Percentiles rank a stretch among this genome's conserved stretches.
These are phyloP conservation scores for Entomortierella beljakovae DNA, from an alignment of 192 early-diverging fungal genomes.

Conservation along the genomic window DNA sequence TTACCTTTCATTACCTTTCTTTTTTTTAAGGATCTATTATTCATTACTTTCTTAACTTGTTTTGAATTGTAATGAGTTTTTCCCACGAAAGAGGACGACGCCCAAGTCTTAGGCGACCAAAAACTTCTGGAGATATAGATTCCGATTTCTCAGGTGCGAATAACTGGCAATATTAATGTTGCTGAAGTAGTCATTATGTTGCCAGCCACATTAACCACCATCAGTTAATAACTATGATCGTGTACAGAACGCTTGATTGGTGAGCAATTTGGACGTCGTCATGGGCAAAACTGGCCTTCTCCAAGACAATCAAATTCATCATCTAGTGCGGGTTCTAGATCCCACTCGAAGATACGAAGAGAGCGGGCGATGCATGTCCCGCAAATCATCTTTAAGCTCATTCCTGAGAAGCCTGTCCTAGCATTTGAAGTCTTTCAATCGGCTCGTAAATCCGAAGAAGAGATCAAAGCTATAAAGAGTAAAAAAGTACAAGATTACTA, in stretches of 20 bases:
- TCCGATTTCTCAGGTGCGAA: not conserved
- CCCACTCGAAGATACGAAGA: slow-evolving; percentile 15
- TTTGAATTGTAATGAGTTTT: not conserved
- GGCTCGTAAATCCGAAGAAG: slow-evolving; percentile 24
- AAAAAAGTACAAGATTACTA: slow-evolving; percentile 35
- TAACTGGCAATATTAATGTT: not conserved
- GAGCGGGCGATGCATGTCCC: not conserved
- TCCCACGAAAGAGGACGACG: too few relatives aligned
- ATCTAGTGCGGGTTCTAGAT: slow-evolving; percentile 14
- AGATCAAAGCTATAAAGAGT: slow-evolving; percentile 12
- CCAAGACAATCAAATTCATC: slow-evolving; percentile 11
- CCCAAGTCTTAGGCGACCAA: not conserved
- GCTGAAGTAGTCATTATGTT: slow-evolving; percentile 8
- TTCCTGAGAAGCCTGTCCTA: slow-evolving; percentile 24
- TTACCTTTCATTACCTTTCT: not conserved
- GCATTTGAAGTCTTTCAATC: slow-evolving; percentile 19
- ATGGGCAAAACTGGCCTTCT: slow-evolving; percentile 44
- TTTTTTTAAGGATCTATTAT: not conserved
- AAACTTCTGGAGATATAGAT: slow-evolving; percentile 1
- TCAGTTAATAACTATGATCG: slow-evolving; percentile 16
- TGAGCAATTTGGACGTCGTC: slow-evolving; percentile 42
- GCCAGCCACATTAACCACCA: slow-evolving; percentile 15
- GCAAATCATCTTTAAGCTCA: slow-evolving; percentile 12
- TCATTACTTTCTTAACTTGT: not conserved
- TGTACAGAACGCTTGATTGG: slow-evolving; percentile 27